phyloP scores from a whole-genome alignment of 2,329 filamentous ascomycete genomes.

The Paraphaeosphaeria minitans region DNA sequence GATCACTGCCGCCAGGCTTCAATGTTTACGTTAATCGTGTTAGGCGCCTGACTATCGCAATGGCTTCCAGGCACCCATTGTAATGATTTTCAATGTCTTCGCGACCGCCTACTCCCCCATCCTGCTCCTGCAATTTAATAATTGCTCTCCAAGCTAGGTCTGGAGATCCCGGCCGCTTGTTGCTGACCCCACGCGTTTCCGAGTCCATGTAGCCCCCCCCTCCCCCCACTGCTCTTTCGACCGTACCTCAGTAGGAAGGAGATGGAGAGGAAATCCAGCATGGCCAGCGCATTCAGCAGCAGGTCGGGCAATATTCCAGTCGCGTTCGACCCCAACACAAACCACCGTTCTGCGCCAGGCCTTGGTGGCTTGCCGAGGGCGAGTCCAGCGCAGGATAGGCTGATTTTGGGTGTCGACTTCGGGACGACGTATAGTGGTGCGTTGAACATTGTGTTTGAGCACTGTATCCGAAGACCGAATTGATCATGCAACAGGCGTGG shows the following conservation, averaged over 20 bases:
- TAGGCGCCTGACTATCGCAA: slow-evolving; percentile 34
- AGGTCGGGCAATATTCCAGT: slow-evolving; percentile 40
- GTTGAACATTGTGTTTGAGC: slow-evolving; percentile 7
- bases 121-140: not conserved
- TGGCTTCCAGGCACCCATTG: slow-evolving; percentile 38
- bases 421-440: slow-evolving; percentile 80
- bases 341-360: slow-evolving; percentile 26
- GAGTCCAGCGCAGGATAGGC: slow-evolving; percentile 57
- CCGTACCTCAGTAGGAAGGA: not conserved
- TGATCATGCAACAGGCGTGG: slow-evolving; percentile 58
- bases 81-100: slow-evolving; percentile 30
- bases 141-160: slow-evolving; percentile 4
- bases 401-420: slow-evolving; percentile 82
- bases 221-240: not conserved
- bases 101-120: not conserved
- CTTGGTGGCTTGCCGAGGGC: slow-evolving; percentile 18
- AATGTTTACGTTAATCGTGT: slow-evolving; percentile 18
- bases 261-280: slow-evolving; percentile 19
- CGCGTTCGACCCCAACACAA: slow-evolving; percentile 36
- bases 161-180: slow-evolving; percentile 9
- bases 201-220: slow-evolving; percentile 10
- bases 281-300: slow-evolving; percentile 30
- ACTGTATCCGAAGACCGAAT: not conserved
- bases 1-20: slow-evolving; percentile 30
- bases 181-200: slow-evolving; percentile 3